phyloP scores from a whole-genome alignment of 2,329 filamentous ascomycete species.

The Corinectria fuckeliana region DNA sequence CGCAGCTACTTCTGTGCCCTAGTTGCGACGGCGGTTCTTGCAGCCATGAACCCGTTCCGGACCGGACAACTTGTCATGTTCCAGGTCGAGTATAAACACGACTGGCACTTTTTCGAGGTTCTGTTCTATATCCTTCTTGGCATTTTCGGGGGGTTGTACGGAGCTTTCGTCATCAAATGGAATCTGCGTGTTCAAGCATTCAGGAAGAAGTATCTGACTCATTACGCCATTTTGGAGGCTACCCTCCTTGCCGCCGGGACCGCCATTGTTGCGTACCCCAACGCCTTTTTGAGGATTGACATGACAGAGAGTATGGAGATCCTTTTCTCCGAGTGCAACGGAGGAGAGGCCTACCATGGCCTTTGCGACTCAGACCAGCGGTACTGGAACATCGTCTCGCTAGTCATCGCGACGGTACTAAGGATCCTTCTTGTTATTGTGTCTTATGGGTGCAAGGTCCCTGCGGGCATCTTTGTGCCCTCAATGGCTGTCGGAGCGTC shows the following conservation, averaged over 20 bases:
- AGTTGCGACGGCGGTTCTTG: conserved; percentile 89
- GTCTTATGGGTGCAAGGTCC: conserved; percentile 97
- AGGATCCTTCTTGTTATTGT: conserved; percentile 88
- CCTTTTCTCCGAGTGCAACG: conserved; percentile 91
- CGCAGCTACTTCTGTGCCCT: conserved; percentile 97
- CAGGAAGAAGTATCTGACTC: conserved; percentile 86
- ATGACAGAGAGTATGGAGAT: conserved; percentile 99
- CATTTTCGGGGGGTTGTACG: conserved; percentile 92
- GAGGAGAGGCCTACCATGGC: conserved; percentile 84
- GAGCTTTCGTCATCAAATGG: conserved; percentile 97
- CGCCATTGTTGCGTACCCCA: conserved; percentile 94
- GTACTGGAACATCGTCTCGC: conserved; percentile 77
- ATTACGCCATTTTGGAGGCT: conserved; percentile 86
- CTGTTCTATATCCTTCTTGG: conserved; percentile 92
- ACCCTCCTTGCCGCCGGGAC: conserved; percentile 83
- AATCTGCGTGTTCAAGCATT: conserved; percentile 91
- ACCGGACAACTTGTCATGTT: conserved; percentile 99
- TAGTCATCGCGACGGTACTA: conserved; percentile 80
- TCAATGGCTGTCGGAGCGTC: conserved; percentile 97
- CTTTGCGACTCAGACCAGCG: conserved; percentile 83
- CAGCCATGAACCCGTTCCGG: conserved; percentile 96
- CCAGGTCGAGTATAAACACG: conserved; percentile 91
- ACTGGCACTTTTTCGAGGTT: conserved; percentile 97
- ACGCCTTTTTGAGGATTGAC: conserved; percentile 92
- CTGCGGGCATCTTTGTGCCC: conserved; percentile 96